Base-by-base conservation (phyloP, 1,139 yeast genomes). In the Yamadazyma spencermartinsiae region DNA sequence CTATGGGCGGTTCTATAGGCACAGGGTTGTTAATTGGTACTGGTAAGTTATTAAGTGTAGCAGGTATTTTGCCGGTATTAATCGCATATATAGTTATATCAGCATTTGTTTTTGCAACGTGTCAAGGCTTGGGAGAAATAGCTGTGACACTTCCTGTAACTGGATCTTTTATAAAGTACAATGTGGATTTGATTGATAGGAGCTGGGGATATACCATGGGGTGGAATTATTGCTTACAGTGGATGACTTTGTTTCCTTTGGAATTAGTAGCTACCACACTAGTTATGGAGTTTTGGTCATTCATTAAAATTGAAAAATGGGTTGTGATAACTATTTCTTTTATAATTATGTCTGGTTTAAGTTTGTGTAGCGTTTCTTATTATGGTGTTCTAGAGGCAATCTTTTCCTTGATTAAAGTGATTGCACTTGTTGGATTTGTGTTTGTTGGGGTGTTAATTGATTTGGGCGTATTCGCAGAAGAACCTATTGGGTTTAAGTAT, bases 81-180 rank as follows among this genome's bases (percentile, higher is more conserved):
- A 75, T 82, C 41, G 89, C 89, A 40, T 86, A 82, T 55, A 76
- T 78, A 37, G 62, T 82, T 34, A 74, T 85, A 45, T 86, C 89
- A 33, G 69, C 84, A 6, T 72, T 84, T 76, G 78, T 87, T 49
- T 85, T 79, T 63, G 76, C 80, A 52, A 83, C 86, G 33, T 82
- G 86, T 52, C 90, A 86, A 56, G 82, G 92, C n/a, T 78, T 88
- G 40, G 94, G 95, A 47, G 96, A 88, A 61, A 59, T 87, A 56
- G 88, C 94, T 34, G 86, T 85, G 29, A 73, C 81, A 11, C 86
- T 82, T 61, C 90, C 94, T 5, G 80, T 86, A 33, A 71, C 85
- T 39, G 96, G 95, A 51, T 87, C 90, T 1, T 86, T 85, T 61
- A 74, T 84, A 32, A 78, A 84, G 40, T 86, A 81, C 58, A 78